Percentiles rank a stretch among this genome's conserved stretches.
These are phyloP conservation scores for Pistacia atlantica DNA, from an alignment of 345 rosid genomes.

Conservation along the genomic window DNA sequence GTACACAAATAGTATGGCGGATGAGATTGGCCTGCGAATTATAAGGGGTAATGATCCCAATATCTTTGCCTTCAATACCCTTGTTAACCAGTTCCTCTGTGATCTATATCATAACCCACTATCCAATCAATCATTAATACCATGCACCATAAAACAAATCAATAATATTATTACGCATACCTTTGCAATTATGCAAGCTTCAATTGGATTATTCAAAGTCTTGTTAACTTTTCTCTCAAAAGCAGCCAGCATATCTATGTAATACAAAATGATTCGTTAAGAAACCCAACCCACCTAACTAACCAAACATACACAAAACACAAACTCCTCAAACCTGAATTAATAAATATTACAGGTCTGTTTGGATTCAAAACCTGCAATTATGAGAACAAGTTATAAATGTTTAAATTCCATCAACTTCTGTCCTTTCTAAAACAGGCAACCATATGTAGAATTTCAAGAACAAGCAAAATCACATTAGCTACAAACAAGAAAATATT, in stretches of 20 bases:
- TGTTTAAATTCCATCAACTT: conserved; percentile 5
- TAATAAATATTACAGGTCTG: conserved; percentile 65
- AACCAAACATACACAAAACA: conserved; percentile 14
- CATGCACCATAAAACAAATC: not conserved
- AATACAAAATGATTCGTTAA: conserved; percentile 18
- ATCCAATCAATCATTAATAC: not conserved
- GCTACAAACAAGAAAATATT: not conserved
- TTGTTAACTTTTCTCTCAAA: conserved; percentile 71
- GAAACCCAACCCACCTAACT: conserved; percentile 15
- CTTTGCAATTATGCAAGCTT: conserved; percentile 81
- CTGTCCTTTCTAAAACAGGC: not conserved
- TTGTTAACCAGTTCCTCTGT: conserved; percentile 53
- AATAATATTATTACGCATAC: conserved; percentile 29
- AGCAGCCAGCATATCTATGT: conserved; percentile 73
- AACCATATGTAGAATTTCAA: not conserved
- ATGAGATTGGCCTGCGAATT: conserved; percentile 87
- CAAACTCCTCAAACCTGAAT: conserved; percentile 63
- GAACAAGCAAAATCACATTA: not conserved
- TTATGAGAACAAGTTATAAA: conserved; percentile 19
- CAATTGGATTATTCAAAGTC: conserved; percentile 78
- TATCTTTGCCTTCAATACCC: conserved; percentile 72
- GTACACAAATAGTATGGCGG: conserved; percentile 35
- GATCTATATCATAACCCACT: conserved; percentile 38
- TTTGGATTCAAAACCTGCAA: conserved; percentile 76
- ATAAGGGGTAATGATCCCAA: conserved; percentile 94